Evolutionary conservation across 1,139 yeast genomes (phyloP), one percentile per base, ranked within the genome.

Genomic region (Pichia cactophila): DNA sequence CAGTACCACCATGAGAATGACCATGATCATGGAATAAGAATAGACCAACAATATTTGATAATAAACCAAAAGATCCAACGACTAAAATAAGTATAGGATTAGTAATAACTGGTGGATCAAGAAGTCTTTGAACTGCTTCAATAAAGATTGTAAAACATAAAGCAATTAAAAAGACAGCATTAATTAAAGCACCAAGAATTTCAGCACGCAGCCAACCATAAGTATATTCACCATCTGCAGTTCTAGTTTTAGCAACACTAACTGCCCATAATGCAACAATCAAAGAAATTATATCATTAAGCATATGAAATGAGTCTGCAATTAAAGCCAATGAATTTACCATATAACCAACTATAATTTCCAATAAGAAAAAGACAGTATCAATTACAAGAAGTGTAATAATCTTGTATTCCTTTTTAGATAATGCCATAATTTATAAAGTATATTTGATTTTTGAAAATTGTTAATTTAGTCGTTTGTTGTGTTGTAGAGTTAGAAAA

Each of bases 161-260:
- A 0, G 97, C 98, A 56, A 92, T 73, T 56, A 92, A 69, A 60
- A 92, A 92, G 14, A 92, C 97, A 2, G 97, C 96, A 63, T 92
- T 92, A 58, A 92, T 78, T 54, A 92, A 74, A 5, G 98, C 98
- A 53, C 96, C 96, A 59, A 88, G 75, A 56, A 89, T 90, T 69
- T 87, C 97, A 7, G 97, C 97, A 62, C 97, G 76, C 69, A 87
- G 95, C 95, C 96, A 87, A 12, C 97, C 97, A 61, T 90, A 90
- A 5, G 97, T 90, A 68, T 86, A 90, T 54, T 80, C 81, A 5
- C 92, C 86, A 65, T 88, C 95, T 1, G 96, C 95, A 23, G 85
- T 82, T 61, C 83, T 78, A 46, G 79, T 81, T 61, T 85, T 85
- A 52, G 96, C 89, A 26, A 89, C 96, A 56, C 79, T 78, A 28